Evolutionary conservation across 108 stramenopile genomes (phyloP), one percentile per base, ranked within the genome.

Genomic region (Cylindrotheca fusiformis): DNA sequence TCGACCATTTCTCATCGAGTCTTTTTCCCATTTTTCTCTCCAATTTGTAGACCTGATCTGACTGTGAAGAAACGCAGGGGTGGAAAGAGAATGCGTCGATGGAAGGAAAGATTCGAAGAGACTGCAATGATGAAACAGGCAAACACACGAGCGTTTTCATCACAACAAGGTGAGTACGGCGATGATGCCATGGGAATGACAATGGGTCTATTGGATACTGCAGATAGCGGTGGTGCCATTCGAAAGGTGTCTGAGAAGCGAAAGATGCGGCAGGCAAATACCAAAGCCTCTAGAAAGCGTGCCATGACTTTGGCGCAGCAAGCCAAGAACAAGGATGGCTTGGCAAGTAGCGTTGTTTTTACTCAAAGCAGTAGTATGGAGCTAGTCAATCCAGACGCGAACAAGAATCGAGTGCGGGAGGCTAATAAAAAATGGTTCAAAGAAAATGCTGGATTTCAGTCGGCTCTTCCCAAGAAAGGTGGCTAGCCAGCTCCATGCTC

Each of bases 101-200:
- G 90, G 58, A 99, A 98, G 79, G 96, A 97, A 60, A 74, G 89
- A 63, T 93, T 94, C 48, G 95, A 94, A 67, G 85, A 95, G 73
- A 97, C 97, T 6, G 96, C 97, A 47, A 62, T 97, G 75, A 91
- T 96, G 78, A 94, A 96, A 65, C 87, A 91, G 61, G 88, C 89
- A 23, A 96, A 97, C 62, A 87, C 90, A 22, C 77, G 94, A 28
- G 81, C 91, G 18, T 97, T 96, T 60, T 82, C 80, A 4, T 62
- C 76, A 3, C 78, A 78, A 54, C 71, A 83, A 36, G 91, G 88
- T 48, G 96, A 97, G 75, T 97, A 97, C 55, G 95, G 95, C 5
- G 97, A 97, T 62, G 92, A 91, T 67, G 91, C 90, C 50, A 97
- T 97, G 97, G 97, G 97, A 28, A 74, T 92, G 20, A 85, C 87